Conservation (phyloP, 1,284 basidiomycete species). For the Melampsora americana region DNA sequence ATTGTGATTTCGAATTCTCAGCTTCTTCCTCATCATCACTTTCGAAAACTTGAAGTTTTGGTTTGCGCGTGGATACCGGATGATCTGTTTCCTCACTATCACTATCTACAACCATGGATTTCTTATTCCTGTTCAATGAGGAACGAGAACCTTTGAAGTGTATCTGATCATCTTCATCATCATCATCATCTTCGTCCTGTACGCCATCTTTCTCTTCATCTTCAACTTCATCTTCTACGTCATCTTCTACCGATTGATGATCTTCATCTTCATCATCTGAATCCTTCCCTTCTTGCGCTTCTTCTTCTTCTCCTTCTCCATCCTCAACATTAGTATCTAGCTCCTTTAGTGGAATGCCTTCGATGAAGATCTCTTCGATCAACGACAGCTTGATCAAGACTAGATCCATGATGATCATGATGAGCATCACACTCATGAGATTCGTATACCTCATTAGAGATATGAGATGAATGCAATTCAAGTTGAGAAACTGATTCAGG, state of each 20-base stretch:
- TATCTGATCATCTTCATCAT: not conserved
- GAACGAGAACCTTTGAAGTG: no score
- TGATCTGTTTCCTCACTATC: constrained; percentile 2
- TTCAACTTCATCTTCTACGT: not conserved
- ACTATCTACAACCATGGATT: not conserved
- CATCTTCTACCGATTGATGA: not conserved
- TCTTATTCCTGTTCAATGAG: not conserved
- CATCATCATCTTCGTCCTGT: not conserved
- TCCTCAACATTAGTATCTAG: not conserved
- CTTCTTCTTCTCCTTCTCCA: not conserved
- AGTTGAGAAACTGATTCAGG: not conserved
- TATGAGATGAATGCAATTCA: not conserved
- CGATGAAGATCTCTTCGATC: not conserved
- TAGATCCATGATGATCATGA: not conserved
- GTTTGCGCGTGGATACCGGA: not conserved
- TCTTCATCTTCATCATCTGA: not conserved
- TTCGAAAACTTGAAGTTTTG: constrained; percentile 21
- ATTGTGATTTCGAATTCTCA: not conserved
- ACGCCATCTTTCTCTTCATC: not conserved
- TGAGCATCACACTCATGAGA: not conserved
- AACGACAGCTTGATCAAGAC: not conserved
- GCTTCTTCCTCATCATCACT: constrained; percentile 13
- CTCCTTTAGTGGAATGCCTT: constrained; percentile 5
- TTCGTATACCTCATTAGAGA: not conserved
- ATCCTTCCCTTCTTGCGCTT: not conserved